These are phyloP conservation scores for Trypanosoma cruzi DNA, from an alignment of 208 protist species.

Conservation along the genomic window DNA sequence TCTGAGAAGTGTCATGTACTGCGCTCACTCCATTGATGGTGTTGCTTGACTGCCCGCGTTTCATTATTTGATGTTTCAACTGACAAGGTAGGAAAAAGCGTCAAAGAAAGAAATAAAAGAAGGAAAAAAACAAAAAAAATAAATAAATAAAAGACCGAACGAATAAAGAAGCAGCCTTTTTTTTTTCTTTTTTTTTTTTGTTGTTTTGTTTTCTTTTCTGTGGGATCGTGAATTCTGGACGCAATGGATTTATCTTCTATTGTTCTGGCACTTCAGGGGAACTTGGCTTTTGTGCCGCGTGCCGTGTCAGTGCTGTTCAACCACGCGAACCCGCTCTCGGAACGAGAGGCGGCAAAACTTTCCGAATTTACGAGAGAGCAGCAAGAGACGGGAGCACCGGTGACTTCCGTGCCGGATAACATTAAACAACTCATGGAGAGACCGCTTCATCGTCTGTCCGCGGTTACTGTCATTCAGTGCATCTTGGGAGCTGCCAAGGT, in stretches of 20 bases:
- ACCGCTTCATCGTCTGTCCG: conserved; percentile 57
- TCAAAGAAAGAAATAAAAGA: conserved; percentile 9
- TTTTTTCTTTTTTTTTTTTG: not conserved
- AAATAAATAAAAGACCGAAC: conserved; percentile 10
- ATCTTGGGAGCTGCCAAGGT: conserved; percentile 59
- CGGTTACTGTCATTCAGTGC: conserved; percentile 71
- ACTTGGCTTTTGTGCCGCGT: conserved; percentile 25
- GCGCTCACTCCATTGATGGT: too few relatives aligned
- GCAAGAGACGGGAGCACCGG: conserved; percentile 61
- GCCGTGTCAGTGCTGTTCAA: conserved; percentile 63
- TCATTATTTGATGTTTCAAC: not conserved
- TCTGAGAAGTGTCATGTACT: not conserved
- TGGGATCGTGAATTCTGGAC: not conserved
- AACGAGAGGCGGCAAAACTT: conserved; percentile 67
- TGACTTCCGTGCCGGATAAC: conserved; percentile 48
- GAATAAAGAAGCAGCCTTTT: not conserved
- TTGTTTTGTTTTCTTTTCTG: conserved; percentile 21
- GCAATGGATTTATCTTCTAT: conserved; percentile 70
- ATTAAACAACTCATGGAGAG: conserved; percentile 45
- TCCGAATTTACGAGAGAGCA: conserved; percentile 51
- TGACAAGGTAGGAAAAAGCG: conserved; percentile 15
- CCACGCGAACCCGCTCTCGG: conserved; percentile 76
- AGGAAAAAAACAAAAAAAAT: conserved; percentile 1
- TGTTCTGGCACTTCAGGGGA: conserved; percentile 47
- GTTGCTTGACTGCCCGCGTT: too few relatives aligned